Base-by-base conservation (phyloP, 192 early-diverging fungal genomes). In the Coemansia sp. region DNA sequence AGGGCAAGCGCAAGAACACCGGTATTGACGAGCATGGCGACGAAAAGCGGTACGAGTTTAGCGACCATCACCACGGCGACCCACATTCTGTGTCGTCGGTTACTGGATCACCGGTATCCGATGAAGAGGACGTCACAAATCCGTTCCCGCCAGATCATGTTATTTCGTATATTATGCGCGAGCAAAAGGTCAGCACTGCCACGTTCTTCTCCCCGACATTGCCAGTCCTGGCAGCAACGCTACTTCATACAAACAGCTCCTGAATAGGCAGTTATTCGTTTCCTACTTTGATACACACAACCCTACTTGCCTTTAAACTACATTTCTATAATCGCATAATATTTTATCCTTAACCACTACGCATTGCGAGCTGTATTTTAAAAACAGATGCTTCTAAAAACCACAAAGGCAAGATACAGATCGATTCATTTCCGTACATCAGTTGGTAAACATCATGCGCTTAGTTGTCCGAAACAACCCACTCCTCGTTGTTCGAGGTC, bases 381-480 rank as follows among this genome's bases (percentile, higher is more conserved):
- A 31, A 31, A 26, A 26, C 25, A 31, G 6, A 31, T 31, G 31
- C 31, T 31, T 7, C 31, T 31, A 31, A 31, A 31, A 31, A 6
- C 31, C 31, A 31, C 31, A 6, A 31, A 31, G 5, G 31, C 31
- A 5, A 31, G 31, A 31, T 31, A 31, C 6, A 31, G 31, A 31
- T 31, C 31, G 31, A 31, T 7, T 31, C 31, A 31, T 7, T 28
- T 28, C 31, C 5, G 6, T 5, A 31, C 31, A 31, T 31, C 31
- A 31, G 31, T 31, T 31, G 31, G 31, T 31, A 31, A 26, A 26
- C 25, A 31, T 31, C 31, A 31, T 31, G 31, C 31, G 31, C 69
- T 26, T 87, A 91, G 84, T 91, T 90, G 64, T 84, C 83, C 21
- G 85, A 73, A 48, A 76, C 70, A 54, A 89, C 82, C 90, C 90